Evolutionary conservation across 2,329 filamentous ascomycete genomes (phyloP).

Genomic region (Exophiala alcalophila): DNA sequence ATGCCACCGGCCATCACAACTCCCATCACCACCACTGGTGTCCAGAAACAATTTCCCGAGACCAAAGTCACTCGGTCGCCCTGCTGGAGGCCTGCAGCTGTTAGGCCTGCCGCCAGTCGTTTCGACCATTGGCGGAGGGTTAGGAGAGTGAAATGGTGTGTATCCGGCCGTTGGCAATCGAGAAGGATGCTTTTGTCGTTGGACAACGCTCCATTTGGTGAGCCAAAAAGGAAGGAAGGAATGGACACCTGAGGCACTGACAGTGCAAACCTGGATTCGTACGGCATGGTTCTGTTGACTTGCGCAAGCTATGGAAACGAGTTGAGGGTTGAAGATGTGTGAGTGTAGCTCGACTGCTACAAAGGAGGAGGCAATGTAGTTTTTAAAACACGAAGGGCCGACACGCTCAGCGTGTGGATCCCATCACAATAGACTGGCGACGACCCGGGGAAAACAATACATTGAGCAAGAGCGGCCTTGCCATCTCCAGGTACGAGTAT

Average conservation of each 20-base stretch:
- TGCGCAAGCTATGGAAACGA: too few species aligned
- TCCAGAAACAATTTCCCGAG: conserved; percentile 66
- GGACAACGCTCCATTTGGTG: background rate
- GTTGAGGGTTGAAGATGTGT: too few species aligned
- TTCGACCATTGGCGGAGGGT: conserved; percentile 65
- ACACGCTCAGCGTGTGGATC: too few species aligned
- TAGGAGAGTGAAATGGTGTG: conserved; percentile 56
- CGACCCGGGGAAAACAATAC: too few species aligned
- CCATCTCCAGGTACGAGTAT: too few species aligned
- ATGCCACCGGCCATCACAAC: conserved; percentile 48
- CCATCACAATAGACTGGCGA: too few species aligned
- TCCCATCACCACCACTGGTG: conserved; percentile 51
- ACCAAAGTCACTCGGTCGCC: conserved; percentile 68
- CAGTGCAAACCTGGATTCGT: conserved; percentile 3
- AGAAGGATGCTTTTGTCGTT: conserved; percentile 33
- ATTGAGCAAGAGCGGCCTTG: too few species aligned
- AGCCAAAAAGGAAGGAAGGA: conserved; percentile 10
- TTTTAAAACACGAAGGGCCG: too few species aligned
- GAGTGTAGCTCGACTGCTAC: too few species aligned
- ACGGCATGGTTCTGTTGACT: conserved; percentile 5
- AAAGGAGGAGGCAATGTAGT: too few species aligned
- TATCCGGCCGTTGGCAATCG: conserved; percentile 60
- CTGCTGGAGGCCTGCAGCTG: conserved; percentile 56
- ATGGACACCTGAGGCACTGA: conserved; percentile 4
- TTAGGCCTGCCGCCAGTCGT: conserved; percentile 62